These are phyloP conservation scores for Pulveroboletus sp. DNA, from an alignment of 768 basidiomycete species.

Conservation along the genomic window DNA sequence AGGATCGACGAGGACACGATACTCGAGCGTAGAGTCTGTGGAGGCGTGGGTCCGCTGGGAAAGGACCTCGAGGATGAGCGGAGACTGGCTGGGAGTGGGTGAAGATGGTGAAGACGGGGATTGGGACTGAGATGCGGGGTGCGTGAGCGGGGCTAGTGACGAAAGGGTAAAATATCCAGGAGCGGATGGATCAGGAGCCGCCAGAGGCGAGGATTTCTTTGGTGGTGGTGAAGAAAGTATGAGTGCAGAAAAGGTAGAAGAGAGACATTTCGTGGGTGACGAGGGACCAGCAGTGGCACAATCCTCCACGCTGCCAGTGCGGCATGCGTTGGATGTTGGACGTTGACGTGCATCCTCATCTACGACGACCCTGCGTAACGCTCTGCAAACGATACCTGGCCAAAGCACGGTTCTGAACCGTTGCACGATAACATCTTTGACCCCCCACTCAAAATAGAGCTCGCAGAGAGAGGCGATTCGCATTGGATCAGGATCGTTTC, in stretches of 20 bases:
- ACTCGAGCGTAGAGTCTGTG: constrained; percentile 71
- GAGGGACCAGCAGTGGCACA: background rate
- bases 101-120: constrained; percentile 2
- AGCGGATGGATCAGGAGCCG: background rate
- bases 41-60: constrained; percentile 61
- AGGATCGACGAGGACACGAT: constrained; percentile 74
- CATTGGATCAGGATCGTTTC: constrained; percentile 60
- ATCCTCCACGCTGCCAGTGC: background rate
- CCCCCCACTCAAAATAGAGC: constrained; percentile 89
- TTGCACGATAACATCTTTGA: constrained; percentile 75
- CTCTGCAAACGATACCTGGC: constrained; percentile 67
- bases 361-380: constrained; percentile 61
- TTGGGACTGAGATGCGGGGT: background rate
- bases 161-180: constrained; percentile 12
- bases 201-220: constrained; percentile 6
- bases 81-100: constrained; percentile 33
- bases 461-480: constrained; percentile 79
- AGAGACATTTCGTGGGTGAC: constrained; percentile 16
- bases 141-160: constrained; percentile 15
- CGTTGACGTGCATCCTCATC: constrained; percentile 37
- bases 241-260: constrained; percentile 12
- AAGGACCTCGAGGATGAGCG: constrained; percentile 63
- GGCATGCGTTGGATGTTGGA: background rate
- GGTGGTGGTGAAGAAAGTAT: constrained; percentile 17
- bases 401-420: constrained; percentile 82